Evolutionary conservation across 1,139 yeast genomes (phyloP), one percentile per base, ranked within the genome.

Genomic region (Taiozyma sp.): DNA sequence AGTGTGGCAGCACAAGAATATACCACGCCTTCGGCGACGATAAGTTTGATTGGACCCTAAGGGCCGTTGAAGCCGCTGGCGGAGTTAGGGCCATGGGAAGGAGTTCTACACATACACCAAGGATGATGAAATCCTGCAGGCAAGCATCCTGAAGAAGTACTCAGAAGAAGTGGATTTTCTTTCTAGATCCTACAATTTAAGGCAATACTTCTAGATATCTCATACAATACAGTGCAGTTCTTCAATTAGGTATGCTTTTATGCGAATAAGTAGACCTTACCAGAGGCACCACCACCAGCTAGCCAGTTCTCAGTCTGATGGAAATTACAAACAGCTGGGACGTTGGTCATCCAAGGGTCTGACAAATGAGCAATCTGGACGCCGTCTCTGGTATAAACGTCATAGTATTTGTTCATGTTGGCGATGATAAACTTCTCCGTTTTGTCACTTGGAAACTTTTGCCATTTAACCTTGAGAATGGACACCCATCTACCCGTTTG

Each of bases 401-500:
- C 98, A 50, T 91, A 76, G 48, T 83, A 89, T 55, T 96, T 76
- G 59, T 86, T 88, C 98, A 93, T 93, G 65, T 92, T 92, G 24
- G 90, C 98, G 62, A 93, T 91, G 24, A 86, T 88, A 67, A 92
- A 90, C 60, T 92, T 91, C 57, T 90, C 88, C 34, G 81, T 74
- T 2, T 86, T 84, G 59, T 89, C 96, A 32, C 68, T 71, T 0
- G 96, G 96, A 19, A 72, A 65, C 3, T 66, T 60, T 54, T 89
- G 96, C 95, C 97, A 93, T 61, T 82, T 78, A 0, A 97, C 83
- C 62, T 91, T 90, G 51, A 93, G 72, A 48, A 93, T 92, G 1
- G 96, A 85, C 1, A 93, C 96, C 99, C 99, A 93, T 56, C 96
- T 73, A 0, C 99, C 98, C 0, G 97, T 87, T 67, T 92, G 96